Percentiles rank a stretch among this genome's conserved stretches.
These are phyloP conservation scores for Xylariaceae sp. DNA, from an alignment of 2,329 filamentous ascomycete genomes.

Conservation along the genomic window DNA sequence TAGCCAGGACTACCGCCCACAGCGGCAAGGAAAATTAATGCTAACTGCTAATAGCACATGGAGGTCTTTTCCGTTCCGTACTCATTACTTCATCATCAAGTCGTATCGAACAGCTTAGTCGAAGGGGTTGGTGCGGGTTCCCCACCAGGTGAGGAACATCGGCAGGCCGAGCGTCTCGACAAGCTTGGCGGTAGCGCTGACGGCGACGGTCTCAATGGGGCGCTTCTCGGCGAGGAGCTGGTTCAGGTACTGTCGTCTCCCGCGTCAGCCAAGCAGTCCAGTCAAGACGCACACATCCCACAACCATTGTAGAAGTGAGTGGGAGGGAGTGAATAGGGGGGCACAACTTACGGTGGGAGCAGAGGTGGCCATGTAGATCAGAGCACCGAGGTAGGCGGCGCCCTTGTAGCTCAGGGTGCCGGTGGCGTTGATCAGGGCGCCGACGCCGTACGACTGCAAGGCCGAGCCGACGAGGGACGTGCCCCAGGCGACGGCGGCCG, in stretches of 20 bases:
- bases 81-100: constrained; percentile 8
- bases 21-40: too few species aligned
- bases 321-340: neutral
- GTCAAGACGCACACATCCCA: neutral
- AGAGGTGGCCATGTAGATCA: constrained; percentile 88
- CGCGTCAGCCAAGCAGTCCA: neutral
- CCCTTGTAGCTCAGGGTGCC: constrained; percentile 96
- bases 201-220: constrained; percentile 80
- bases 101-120: constrained; percentile 45
- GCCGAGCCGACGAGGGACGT: constrained; percentile 84
- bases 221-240: constrained; percentile 89
- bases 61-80: too few species aligned
- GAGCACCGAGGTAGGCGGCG: constrained; percentile 80
- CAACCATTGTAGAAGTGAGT: neutral
- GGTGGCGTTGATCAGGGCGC: constrained; percentile 87
- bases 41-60: constrained; percentile 13
- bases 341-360: constrained; percentile 68
- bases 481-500: constrained; percentile 82
- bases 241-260: constrained; percentile 63
- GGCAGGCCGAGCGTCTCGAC: constrained; percentile 91
- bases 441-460: constrained; percentile 83
- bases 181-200: constrained; percentile 74
- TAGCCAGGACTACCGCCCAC: too few species aligned
- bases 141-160: constrained; percentile 95
- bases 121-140: constrained; percentile 88